Evolutionary conservation across 306 rosid genomes (phyloP).

Genomic region (Trifolium fragiferum): DNA sequence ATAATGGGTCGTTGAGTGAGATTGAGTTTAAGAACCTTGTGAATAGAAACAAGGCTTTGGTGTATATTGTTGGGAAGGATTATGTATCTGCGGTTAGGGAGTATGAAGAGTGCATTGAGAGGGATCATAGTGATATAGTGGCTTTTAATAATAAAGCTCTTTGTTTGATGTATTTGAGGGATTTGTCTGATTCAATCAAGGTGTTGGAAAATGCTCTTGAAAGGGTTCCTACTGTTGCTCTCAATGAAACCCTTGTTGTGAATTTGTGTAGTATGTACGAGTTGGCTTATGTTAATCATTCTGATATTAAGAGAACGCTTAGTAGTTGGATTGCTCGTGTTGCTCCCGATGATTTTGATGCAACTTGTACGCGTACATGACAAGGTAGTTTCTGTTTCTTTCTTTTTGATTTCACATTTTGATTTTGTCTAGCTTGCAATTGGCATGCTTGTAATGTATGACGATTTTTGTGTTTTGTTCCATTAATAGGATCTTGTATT

Average conservation of each 20-base stretch:
- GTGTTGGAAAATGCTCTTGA: slow-evolving; percentile 87
- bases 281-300: slow-evolving; percentile 93
- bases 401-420: background rate
- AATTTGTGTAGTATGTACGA: slow-evolving; percentile 97
- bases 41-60: slow-evolving; percentile 78
- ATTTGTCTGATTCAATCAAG: slow-evolving; percentile 92
- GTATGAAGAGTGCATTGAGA: slow-evolving; percentile 85
- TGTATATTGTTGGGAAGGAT: slow-evolving; percentile 85
- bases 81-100: slow-evolving; percentile 94
- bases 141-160: slow-evolving; percentile 86
- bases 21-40: slow-evolving; percentile 67
- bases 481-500: slow-evolving; percentile 27
- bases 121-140: slow-evolving; percentile 66
- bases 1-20: slow-evolving; percentile 56
- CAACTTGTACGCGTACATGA: slow-evolving; percentile 73
- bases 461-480: slow-evolving; percentile 25
- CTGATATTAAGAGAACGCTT: slow-evolving; percentile 84
- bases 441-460: slow-evolving; percentile 35
- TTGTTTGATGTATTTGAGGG: slow-evolving; percentile 93
- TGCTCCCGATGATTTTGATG: slow-evolving; percentile 95
- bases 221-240: slow-evolving; percentile 84
- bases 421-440: background rate
- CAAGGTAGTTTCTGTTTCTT: slow-evolving; percentile 53
- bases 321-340: slow-evolving; percentile 94
- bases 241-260: slow-evolving; percentile 81